Percentiles rank a stretch among this genome's conserved stretches.
phyloP scores from a whole-genome alignment of 495 filamentous ascomycete genomes.

The Baudoinia panamericana region DNA sequence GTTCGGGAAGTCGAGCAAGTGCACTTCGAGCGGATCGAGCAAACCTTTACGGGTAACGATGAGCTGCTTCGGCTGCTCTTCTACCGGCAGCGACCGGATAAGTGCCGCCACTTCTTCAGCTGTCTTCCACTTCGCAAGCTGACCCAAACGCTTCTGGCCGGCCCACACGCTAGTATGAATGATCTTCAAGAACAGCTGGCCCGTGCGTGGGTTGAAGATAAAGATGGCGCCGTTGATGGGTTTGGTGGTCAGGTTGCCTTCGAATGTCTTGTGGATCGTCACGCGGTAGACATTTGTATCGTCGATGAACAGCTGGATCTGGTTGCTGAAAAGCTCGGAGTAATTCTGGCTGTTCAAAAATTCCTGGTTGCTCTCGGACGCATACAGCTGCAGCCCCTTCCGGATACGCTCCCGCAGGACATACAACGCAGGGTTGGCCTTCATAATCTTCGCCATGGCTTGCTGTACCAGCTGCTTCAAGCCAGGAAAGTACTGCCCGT shows the following conservation, averaged over 20 bases:
- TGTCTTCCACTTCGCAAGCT: constrained; percentile 99
- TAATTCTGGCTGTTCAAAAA: constrained; percentile 99
- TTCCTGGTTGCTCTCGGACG: constrained; percentile 97
- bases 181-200: constrained; percentile 97
- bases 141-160: constrained; percentile 96
- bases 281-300: constrained; percentile 99
- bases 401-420: constrained; percentile 95
- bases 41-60: constrained; percentile 98
- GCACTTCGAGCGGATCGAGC: constrained; percentile 93
- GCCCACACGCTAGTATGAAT: constrained; percentile 99
- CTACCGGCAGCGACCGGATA: constrained; percentile 90
- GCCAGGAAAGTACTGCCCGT: constrained; percentile 97
- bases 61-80: constrained; percentile 97
- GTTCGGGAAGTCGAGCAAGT: constrained; percentile 96
- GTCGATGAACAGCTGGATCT: constrained; percentile 97
- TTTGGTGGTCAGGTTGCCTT: constrained; percentile 98
- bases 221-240: constrained; percentile 99
- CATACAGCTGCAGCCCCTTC: constrained; percentile 96
- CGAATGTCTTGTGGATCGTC: constrained; percentile 99
- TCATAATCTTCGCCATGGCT: constrained; percentile 99
- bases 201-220: constrained; percentile 97
- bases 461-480: constrained; percentile 93
- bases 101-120: constrained; percentile 98
- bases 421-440: constrained; percentile 94
- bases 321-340: constrained; percentile 97